Base-by-base conservation (phyloP, 176 grass and related monocot species). In the Zizania latifolia region DNA sequence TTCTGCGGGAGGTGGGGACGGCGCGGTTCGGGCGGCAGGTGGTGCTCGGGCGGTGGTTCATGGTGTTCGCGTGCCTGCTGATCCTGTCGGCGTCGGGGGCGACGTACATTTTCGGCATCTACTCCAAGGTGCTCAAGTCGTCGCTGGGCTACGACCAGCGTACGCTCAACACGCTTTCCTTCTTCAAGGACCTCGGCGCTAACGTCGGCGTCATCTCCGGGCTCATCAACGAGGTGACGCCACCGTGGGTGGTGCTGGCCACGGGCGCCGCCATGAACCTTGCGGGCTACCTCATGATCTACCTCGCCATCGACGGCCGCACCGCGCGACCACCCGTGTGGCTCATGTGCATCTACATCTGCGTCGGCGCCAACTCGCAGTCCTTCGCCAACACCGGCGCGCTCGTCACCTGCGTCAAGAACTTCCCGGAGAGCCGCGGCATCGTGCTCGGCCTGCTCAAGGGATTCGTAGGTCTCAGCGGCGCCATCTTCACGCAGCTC, bases 261-360 rank as follows among this genome's bases (percentile, higher is more conserved):
- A 75, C 86, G 19, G 88, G 88, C 58, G 80, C 83, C 24, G 83
- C 7, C 70, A 83, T 83, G 88, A 90, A 90, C 75, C 80, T 90
- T 23, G 81, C 24, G 3, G 88, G 88, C 6, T 90, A 90, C 88
- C 79, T 90, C n/a, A 90, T 90, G 88, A 76, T 90, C 83, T 90
- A 86, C 83, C 48, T 90, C n/a, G 62, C 83, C 19, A 74, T 90
- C 24, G 85, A 79, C 2, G 83, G 70, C 10, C 88, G 83, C 15
- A 76, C 58, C 8, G 57, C 76, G 3, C 26, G 29, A 26, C 88
- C 88, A 2, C 75, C 58, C 3, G 68, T 85, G 0, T 85, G 78
- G 87, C 78, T 82, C 48, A 86, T 90, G 83, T 90, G 80, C 75
- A 4, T 80, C 37, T 90, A 90, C 70, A 80, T 90, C 83, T 90